Base-by-base conservation (phyloP, 2,329 filamentous ascomycete species). In the Leptographium lundbergii region DNA sequence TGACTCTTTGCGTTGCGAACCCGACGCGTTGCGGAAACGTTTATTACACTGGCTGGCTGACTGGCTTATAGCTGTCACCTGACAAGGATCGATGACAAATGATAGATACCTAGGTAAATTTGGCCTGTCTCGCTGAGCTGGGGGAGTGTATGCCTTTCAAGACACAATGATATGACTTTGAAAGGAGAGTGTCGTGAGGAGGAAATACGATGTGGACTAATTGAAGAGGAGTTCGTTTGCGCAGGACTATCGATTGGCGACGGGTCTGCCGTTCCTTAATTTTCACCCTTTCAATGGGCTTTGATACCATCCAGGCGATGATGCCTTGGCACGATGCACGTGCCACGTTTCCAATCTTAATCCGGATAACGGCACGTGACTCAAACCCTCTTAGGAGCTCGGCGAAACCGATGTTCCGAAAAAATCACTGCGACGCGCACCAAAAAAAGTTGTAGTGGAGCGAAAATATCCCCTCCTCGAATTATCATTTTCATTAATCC, bases 401-500 rank as follows among this genome's bases (percentile, higher is more conserved):
- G 57, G 62, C 54, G 55, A 56, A 56, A 62, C 42, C 14, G 13
- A 62, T 62, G 57, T 3, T 61, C 61, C 62, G 14, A 52, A 9
- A 56, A 57, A 51, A 51, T 52, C 25, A 42, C 51, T n/a, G n/a
- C 22, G 22, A 51, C 22, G 51, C 60, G 61, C 63, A 64, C 61
- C 56, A 61, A 64, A 61, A 59, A 58, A 60, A 56, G 56, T 53
- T 59, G 47, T 34, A 32, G 51, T 58, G 48, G 47, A 58, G 42
- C 42, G 56, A 57, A 59, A 58, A 36, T 51, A 57, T 60, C 57
- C 58, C 54, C 57, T 54, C 63, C 63, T 17, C 19, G 29, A 32
- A 56, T 47, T 27, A 54, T 17, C 24, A 47, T 24, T 47, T 34
- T 19, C 45, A 51, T 17, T 11, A 39, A 32, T 6, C 17, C 47